Conservation (phyloP, 441 rosid species). For the Francoa sonchifolia region DNA sequence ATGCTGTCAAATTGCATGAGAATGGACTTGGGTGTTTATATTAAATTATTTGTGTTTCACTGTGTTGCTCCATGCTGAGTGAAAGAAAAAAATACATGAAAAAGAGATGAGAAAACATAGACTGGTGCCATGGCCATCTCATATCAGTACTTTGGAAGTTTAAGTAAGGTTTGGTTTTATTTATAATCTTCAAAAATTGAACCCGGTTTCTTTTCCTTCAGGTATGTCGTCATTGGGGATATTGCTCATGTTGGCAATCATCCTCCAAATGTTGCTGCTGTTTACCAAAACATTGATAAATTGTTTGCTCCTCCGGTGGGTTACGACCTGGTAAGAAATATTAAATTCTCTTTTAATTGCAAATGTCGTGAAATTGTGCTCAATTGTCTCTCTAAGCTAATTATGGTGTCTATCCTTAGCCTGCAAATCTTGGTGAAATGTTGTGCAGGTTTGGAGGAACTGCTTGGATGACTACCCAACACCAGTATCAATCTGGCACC, state of each 20-base stretch:
- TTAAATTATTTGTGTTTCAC: too few species aligned
- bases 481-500: slow-evolving; percentile 85
- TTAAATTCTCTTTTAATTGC: neutral
- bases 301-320: slow-evolving; percentile 69
- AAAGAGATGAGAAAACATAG: too few species aligned
- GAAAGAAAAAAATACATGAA: too few species aligned
- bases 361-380: neutral
- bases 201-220: slow-evolving; percentile 13
- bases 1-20: neutral
- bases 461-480: slow-evolving; percentile 60
- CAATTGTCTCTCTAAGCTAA: neutral
- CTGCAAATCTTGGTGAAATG: neutral
- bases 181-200: neutral
- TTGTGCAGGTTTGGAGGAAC: slow-evolving; percentile 88
- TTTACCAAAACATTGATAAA: slow-evolving; percentile 37
- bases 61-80: too few species aligned
- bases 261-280: slow-evolving; percentile 87
- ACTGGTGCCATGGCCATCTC: too few species aligned
- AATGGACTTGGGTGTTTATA: too few species aligned
- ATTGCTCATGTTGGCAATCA: slow-evolving; percentile 77
- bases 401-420: neutral
- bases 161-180: neutral
- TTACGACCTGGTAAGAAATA: slow-evolving; percentile 73
- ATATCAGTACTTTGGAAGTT: neutral
- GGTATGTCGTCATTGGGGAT: slow-evolving; percentile 82